phyloP scores from a whole-genome alignment of 2,329 filamentous ascomycete species.

The Nemania sp. region DNA sequence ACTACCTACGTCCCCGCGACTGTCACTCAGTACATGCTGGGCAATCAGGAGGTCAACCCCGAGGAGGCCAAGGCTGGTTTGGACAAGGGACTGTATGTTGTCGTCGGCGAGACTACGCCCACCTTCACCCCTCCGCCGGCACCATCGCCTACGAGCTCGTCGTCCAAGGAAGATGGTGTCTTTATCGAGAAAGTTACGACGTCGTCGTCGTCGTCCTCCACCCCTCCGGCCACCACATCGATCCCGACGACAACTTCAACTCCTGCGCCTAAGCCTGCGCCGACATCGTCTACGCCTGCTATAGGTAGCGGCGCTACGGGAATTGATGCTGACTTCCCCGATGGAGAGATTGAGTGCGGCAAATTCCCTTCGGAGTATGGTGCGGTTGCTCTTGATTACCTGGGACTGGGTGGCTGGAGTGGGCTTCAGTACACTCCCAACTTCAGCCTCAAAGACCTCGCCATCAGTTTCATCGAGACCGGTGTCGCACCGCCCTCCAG shows the following conservation, averaged over 20 bases:
- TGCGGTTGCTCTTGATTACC: slow-evolving; percentile 69
- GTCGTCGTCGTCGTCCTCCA: slow-evolving; percentile 37
- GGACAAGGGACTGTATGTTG: slow-evolving; percentile 68
- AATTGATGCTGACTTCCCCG: slow-evolving; percentile 71
- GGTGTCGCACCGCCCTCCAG: slow-evolving; percentile 60
- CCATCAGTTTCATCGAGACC: slow-evolving; percentile 68
- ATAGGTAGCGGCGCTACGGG: slow-evolving; percentile 49
- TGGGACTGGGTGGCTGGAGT: slow-evolving; percentile 73
- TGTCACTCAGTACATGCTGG: slow-evolving; percentile 72
- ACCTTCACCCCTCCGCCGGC: slow-evolving; percentile 52
- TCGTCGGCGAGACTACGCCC: slow-evolving; percentile 62
- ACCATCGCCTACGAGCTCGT: slow-evolving; percentile 38
- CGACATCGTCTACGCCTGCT: slow-evolving; percentile 33
- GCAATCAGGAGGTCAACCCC: slow-evolving; percentile 63
- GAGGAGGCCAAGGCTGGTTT: slow-evolving; percentile 73
- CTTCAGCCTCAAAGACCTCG: slow-evolving; percentile 49
- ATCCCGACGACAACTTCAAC: slow-evolving; percentile 33
- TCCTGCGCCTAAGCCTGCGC: slow-evolving; percentile 31
- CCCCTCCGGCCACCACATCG: slow-evolving; percentile 33
- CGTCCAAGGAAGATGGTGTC: slow-evolving; percentile 39
- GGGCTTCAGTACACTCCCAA: slow-evolving; percentile 70
- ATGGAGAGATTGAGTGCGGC: slow-evolving; percentile 70
- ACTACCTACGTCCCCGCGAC: slow-evolving; percentile 62
- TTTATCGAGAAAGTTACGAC: slow-evolving; percentile 39
- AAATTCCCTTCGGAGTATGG: slow-evolving; percentile 82